These are phyloP conservation scores for Rhizopus microsporus DNA, from an alignment of 371 early-diverging fungal genomes.

Conservation along the genomic window DNA sequence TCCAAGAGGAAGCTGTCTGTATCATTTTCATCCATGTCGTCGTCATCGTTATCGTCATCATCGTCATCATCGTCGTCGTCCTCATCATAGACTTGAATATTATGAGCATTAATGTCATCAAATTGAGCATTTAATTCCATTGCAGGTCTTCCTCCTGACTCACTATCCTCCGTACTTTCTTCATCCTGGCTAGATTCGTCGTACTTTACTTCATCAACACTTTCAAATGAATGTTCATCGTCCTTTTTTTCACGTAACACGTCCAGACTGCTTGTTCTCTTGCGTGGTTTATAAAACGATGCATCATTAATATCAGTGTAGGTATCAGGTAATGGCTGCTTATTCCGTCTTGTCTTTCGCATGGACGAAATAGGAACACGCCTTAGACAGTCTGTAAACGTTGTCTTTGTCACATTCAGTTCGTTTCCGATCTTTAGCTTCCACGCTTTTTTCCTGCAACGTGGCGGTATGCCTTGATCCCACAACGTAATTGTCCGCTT, in stretches of 20 bases:
- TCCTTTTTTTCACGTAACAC: slow-evolving; percentile 37
- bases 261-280: slow-evolving; percentile 48
- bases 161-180: slow-evolving; percentile 2
- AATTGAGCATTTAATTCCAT: slow-evolving; percentile 17
- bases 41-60: slow-evolving; percentile 14
- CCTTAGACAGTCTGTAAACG: slow-evolving; percentile 18
- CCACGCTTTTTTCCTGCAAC: slow-evolving; percentile 51
- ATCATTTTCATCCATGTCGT: slow-evolving; percentile 11
- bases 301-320: neutral
- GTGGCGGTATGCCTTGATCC: slow-evolving; percentile 49
- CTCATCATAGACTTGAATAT: slow-evolving; percentile 8
- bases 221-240: slow-evolving; percentile 5
- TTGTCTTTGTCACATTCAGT: slow-evolving; percentile 32
- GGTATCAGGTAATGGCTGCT: neutral
- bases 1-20: slow-evolving; percentile 18
- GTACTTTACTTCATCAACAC: neutral
- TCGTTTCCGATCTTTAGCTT: slow-evolving; percentile 44
- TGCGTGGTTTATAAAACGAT: neutral
- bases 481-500: slow-evolving; percentile 37
- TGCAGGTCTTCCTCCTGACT: slow-evolving; percentile 13
- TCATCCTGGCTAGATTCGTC: slow-evolving; percentile 6
- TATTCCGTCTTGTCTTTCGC: neutral
- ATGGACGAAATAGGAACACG: slow-evolving; percentile 12
- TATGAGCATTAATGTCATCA: slow-evolving; percentile 7
- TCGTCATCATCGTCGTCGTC: slow-evolving; percentile 13